Base-by-base conservation (phyloP, 2,329 filamentous ascomycete genomes). In the Stagonosporopsis chrysanthemi region DNA sequence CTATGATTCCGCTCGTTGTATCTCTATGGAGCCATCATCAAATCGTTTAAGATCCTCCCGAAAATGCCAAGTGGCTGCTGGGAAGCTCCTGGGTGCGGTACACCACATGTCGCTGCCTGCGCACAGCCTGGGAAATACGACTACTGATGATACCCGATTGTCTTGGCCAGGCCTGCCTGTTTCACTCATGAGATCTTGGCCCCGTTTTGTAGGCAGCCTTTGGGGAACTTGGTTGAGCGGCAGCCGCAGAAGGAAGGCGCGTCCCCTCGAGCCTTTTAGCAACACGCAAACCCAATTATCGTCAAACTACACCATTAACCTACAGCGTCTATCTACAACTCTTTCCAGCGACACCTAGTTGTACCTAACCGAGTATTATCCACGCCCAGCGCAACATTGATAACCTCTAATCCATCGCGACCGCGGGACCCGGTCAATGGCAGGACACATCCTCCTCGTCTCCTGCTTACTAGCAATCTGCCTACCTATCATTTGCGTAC, bases 401-500 rank as follows among this genome's bases (percentile, higher is more conserved):
- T 6, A 40, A 14, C 3, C 9, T 11, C 12, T 12, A 19, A 39
- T 3, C 11, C 9, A 2, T n/a, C 11, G 4, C 9, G 17, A 33
- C 12, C 12, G 7, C 46, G 14, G n/a, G 33, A 7, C 7, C 36
- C 38, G 17, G 15, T 40, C 39, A 33, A 57, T 58, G 49, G 29
- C 52, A 28, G 43, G 28, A 29, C 47, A 51, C 35, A 24, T 67
- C 15, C 24, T 70, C 50, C 55, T 70, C 47, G 9, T 68, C 23
- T 50, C 57, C 24, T 68, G 61, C 39, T 26, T 65, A 24, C 26
- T 70, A 31, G 64, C 69, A 35, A 59, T 67, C 46, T 58, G 64
- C 41, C 46, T 69, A 7, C 69, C 68, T 15, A 68, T 71, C 28
- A 42, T 72, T 14, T 55, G 53, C 45, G 65, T 68, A 56, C 65